Base-by-base conservation (phyloP, 192 early-diverging fungal species). In the Funneliformis mosseae region DNA sequence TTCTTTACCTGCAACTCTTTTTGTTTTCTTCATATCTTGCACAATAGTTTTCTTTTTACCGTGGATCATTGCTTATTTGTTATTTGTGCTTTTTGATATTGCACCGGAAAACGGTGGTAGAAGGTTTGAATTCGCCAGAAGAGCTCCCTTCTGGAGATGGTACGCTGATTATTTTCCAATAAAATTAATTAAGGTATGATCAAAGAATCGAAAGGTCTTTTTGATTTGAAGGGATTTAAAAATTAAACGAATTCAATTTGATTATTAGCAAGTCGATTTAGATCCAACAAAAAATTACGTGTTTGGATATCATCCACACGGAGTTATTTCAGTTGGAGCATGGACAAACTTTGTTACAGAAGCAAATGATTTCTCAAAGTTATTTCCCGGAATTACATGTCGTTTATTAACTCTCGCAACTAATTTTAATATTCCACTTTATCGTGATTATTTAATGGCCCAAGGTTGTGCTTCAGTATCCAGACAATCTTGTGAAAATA, bases 221-320 rank as follows among this genome's bases (percentile, higher is more conserved):
- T 42, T 27, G 25, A 46, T 10, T 41, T 72, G 10, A 6, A 6
- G n/a, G 8, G 12, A 46, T 38, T 27, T 12, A 45, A 23, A 38
- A 27, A 21, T 61, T 60, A n/a, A 64, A 10, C 39, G n/a, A 9
- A 41, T 73, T 76, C 12, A 50, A 68, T 76, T 80, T 8, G 60
- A 48, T 76, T 72, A 41, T 21, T 83, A 91, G 89, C 95, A 95
- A 80, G 89, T 79, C 28, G 94, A 96, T 72, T 81, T 99, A 72
- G 96, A 98, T 82, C 91, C 96, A 7, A 82, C 77, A 28, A 91
- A 91, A 66, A 94, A 94, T 77, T 98, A 99, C 81, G 88, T 99
- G 1, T 95, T 99, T 88, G 96, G 88, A 27, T 95, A 94, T 81
- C 96, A 99, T 82, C 96, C 96, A 23, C 96, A 97, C 79, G 96